These are phyloP conservation scores for Spergularia azorica DNA, from an alignment of 179 eudicot genomes.

Conservation along the genomic window DNA sequence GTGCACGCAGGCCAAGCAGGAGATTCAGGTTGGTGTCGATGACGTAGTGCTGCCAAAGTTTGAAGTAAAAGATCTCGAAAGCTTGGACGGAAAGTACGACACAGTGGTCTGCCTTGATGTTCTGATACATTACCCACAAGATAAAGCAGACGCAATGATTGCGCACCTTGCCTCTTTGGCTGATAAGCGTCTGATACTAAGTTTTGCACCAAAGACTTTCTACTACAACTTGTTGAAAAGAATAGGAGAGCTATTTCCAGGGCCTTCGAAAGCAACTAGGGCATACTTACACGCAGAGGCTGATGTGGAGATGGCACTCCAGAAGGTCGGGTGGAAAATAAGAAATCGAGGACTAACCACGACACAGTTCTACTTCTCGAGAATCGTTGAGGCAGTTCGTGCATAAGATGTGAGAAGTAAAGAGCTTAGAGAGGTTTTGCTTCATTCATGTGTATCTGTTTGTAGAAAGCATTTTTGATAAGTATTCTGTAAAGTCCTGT, in stretches of 20 bases:
- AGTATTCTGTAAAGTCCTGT: conserved; percentile 32
- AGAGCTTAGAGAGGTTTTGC: conserved; percentile 32
- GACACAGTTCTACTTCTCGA: conserved; percentile 90
- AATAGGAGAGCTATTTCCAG: conserved; percentile 92
- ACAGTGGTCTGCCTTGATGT: conserved; percentile 94
- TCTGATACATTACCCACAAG: conserved; percentile 95
- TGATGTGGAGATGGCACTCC: conserved; percentile 82
- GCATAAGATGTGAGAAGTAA: conserved; percentile 27
- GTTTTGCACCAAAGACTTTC: conserved; percentile 95
- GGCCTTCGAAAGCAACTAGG: conserved; percentile 91
- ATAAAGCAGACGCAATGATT: conserved; percentile 93
- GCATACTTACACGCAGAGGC: conserved; percentile 95
- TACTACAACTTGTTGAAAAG: conserved; percentile 82
- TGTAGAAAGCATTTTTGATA: conserved; percentile 32
- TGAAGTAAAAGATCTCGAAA: conserved; percentile 89
- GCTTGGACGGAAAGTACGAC: conserved; percentile 80
- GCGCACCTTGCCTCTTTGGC: conserved; percentile 94
- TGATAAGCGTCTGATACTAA: conserved; percentile 68
- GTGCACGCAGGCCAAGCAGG: conserved; percentile 63
- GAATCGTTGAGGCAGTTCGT: conserved; percentile 85
- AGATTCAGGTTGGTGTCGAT: conserved; percentile 43
- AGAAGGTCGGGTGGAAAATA: conserved; percentile 90
- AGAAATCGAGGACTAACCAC: conserved; percentile 73
- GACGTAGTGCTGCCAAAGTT: conserved; percentile 73
- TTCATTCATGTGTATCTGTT: background rate